Evolutionary conservation across 805 yeast genomes (phyloP).

Genomic region (Sporopachydermia quercuum): DNA sequence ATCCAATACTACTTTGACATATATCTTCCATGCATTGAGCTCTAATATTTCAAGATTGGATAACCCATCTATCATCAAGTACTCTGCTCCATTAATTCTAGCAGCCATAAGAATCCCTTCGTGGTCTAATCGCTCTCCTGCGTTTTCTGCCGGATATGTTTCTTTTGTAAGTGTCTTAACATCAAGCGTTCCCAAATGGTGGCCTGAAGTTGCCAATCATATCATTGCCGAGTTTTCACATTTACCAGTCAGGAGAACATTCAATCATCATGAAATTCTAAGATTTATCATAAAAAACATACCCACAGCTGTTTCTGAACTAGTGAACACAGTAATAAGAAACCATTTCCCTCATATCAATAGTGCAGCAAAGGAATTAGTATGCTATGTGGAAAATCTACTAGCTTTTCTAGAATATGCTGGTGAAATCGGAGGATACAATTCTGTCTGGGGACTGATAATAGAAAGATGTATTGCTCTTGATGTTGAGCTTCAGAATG

Average conservation of each 20-base stretch:
- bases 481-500: conserved; percentile 87
- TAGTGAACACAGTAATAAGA: conserved; percentile 42
- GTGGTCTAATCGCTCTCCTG: conserved; percentile 39
- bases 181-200: conserved; percentile 80
- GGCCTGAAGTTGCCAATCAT: conserved; percentile 63
- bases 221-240: conserved; percentile 46
- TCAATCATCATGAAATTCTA: conserved; percentile 51
- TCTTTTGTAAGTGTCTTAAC: conserved; percentile 67
- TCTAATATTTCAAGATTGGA: conserved; percentile 58
- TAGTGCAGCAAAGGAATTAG: conserved; percentile 34
- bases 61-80: conserved; percentile 19
- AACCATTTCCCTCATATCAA: conserved; percentile 70
- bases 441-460: conserved; percentile 62
- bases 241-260: conserved; percentile 17
- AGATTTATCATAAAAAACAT: conserved; percentile 50
- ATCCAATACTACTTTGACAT: conserved; percentile 33
- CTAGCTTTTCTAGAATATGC: conserved; percentile 51
- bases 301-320: conserved; percentile 64
- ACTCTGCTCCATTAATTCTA: conserved; percentile 35
- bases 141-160: conserved; percentile 39
- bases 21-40: conserved; percentile 42
- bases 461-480: conserved; percentile 70
- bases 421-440: conserved; percentile 46
- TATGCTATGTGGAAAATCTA: conserved; percentile 53
- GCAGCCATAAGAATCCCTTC: conserved; percentile 43